Percentiles rank a stretch among this genome's conserved stretches.
phyloP scores from a whole-genome alignment of 176 grass and related monocot species.

The Zizania latifolia region DNA sequence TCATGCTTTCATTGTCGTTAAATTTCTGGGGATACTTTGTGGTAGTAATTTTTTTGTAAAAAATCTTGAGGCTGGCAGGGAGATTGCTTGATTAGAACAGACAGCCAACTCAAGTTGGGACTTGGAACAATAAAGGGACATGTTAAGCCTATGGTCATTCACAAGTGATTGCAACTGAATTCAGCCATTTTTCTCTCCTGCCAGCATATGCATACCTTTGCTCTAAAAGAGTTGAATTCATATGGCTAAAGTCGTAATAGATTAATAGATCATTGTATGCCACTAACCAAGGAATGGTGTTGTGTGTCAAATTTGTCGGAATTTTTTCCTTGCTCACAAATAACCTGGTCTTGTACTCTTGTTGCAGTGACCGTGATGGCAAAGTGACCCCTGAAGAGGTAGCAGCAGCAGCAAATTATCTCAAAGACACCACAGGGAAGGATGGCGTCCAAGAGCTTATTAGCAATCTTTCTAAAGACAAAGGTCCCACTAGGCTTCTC shows the following conservation, averaged over 20 bases:
- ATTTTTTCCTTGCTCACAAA: neutral
- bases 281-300: neutral
- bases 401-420: constrained; percentile 74
- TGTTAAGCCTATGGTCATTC: neutral
- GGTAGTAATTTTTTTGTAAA: neutral
- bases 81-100: neutral
- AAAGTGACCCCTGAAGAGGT: constrained; percentile 97
- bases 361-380: constrained; percentile 72
- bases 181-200: neutral
- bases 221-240: neutral
- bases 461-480: constrained; percentile 86
- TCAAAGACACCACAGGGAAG: constrained; percentile 73
- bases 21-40: neutral
- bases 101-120: neutral
- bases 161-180: neutral
- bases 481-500: constrained; percentile 36
- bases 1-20: neutral
- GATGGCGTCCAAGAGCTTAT: constrained; percentile 80
- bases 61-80: neutral
- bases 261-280: neutral
- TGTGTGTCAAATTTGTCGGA: neutral
- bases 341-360: neutral
- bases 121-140: neutral
- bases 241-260: neutral
- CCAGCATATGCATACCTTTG: neutral